Percentiles rank a stretch among this genome's conserved stretches.
phyloP scores from a whole-genome alignment of 768 basidiomycete species.

The Gloeostereum incarnatum region DNA sequence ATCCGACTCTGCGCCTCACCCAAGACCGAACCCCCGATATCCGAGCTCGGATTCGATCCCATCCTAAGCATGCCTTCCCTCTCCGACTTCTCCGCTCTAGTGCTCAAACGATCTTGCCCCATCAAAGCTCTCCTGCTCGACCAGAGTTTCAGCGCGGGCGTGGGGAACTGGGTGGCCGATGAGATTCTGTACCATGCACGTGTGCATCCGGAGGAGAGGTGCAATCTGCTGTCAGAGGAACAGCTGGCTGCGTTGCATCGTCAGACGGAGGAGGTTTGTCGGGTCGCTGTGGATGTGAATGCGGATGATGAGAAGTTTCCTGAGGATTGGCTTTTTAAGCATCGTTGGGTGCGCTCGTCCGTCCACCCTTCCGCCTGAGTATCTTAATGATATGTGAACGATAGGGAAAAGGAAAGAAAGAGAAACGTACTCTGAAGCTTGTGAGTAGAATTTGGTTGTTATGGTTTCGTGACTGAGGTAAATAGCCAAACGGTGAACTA shows the following conservation, averaged over 20 bases:
- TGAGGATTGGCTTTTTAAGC: conserved; percentile 54
- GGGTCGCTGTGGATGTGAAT: conserved; percentile 54
- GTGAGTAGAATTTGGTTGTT: conserved; percentile 19
- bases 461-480: conserved; percentile 4
- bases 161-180: conserved; percentile 83
- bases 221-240: conserved; percentile 39
- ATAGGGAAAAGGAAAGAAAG: conserved; percentile 53
- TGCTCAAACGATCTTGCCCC: conserved; percentile 51
- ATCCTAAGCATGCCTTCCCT: conserved; percentile 57
- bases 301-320: conserved; percentile 66
- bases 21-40: conserved; percentile 57
- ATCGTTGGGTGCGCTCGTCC: conserved; percentile 48
- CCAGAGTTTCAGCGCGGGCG: conserved; percentile 73
- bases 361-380: not conserved
- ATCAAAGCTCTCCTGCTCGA: conserved; percentile 72
- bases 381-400: not conserved
- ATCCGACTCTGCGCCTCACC: conserved; percentile 56
- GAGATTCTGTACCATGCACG: conserved; percentile 69
- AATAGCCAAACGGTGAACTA: conserved; percentile 55
- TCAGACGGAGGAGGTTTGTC: conserved; percentile 46
- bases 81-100: conserved; percentile 34
- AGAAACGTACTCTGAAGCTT: conserved; percentile 34
- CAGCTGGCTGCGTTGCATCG: conserved; percentile 43
- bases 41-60: conserved; percentile 69
- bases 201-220: conserved; percentile 64